Evolutionary conservation across 176 grass and related monocot genomes (phyloP).

Genomic region (Aechmea fasciata): DNA sequence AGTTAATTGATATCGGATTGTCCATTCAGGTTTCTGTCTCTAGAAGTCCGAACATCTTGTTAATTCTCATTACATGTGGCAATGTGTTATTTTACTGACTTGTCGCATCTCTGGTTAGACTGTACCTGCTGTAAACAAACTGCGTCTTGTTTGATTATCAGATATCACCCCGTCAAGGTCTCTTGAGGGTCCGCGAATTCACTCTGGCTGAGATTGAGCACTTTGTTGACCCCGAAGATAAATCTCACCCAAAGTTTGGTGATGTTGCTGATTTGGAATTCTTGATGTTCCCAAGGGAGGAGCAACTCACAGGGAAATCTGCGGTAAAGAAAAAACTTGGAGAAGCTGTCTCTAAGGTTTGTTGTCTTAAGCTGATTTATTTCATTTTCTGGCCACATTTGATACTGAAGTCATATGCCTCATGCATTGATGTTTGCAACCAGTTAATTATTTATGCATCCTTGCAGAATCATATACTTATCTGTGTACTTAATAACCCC

Average conservation of each 20-base stretch:
- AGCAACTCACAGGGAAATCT: slow-evolving; percentile 52
- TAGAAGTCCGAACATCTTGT: neutral
- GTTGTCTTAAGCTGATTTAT: slow-evolving; percentile 13
- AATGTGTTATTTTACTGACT: neutral
- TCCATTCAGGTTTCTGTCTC: too few species aligned
- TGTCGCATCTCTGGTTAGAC: neutral
- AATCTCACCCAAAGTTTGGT: slow-evolving; percentile 84
- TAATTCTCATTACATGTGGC: neutral
- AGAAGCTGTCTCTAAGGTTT: slow-evolving; percentile 62
- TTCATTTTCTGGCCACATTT: slow-evolving; percentile 5
- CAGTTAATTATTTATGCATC: too few species aligned
- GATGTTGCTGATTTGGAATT: slow-evolving; percentile 69
- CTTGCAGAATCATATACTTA: too few species aligned
- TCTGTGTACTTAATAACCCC: too few species aligned
- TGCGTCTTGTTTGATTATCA: slow-evolving; percentile 18
- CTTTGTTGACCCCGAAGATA: slow-evolving; percentile 95
- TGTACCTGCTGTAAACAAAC: neutral
- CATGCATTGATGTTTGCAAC: too few species aligned
- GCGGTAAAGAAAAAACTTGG: slow-evolving; percentile 36
- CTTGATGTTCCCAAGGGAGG: slow-evolving; percentile 81
- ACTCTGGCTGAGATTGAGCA: slow-evolving; percentile 93
- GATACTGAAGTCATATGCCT: neutral
- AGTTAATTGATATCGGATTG: too few species aligned
- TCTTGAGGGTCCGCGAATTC: slow-evolving; percentile 87
- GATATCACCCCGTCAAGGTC: slow-evolving; percentile 95